Evolutionary conservation across 2,329 filamentous ascomycete genomes (phyloP).

Genomic region (Exutisphaerella laricina): DNA sequence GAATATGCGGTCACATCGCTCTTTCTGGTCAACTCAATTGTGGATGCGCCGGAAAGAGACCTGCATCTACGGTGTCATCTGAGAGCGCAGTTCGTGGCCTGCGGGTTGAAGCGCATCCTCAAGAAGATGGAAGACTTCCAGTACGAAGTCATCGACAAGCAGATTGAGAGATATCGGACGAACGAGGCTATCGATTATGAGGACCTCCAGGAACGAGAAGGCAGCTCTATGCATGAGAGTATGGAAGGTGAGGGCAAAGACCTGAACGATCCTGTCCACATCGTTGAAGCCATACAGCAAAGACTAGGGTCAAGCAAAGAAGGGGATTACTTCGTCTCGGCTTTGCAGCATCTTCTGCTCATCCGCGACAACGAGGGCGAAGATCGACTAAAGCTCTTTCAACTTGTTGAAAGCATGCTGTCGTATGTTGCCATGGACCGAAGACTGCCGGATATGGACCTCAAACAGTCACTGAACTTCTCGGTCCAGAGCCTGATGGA

Average conservation of each 20-base stretch:
- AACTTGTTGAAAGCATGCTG: slow-evolving; percentile 97
- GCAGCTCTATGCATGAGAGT: slow-evolving; percentile 82
- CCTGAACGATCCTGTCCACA: slow-evolving; percentile 85
- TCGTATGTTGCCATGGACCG: slow-evolving; percentile 99
- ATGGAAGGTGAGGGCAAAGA: slow-evolving; percentile 83
- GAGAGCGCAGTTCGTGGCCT: slow-evolving; percentile 90
- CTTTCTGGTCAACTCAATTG: slow-evolving; percentile 92
- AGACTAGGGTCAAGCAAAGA: slow-evolving; percentile 77
- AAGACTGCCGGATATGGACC: slow-evolving; percentile 88
- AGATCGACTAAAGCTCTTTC: slow-evolving; percentile 90
- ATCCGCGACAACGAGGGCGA: slow-evolving; percentile 89
- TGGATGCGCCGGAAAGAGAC: slow-evolving; percentile 85
- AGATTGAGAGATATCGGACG: slow-evolving; percentile 85
- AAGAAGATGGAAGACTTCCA: slow-evolving; percentile 98
- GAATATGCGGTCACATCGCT: slow-evolving; percentile 95
- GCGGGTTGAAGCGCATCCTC: slow-evolving; percentile 88
- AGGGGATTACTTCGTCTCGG: slow-evolving; percentile 92
- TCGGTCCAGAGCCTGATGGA: slow-evolving; percentile 93
- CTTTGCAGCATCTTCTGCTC: slow-evolving; percentile 88
- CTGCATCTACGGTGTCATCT: slow-evolving; percentile 90
- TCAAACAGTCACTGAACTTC: slow-evolving; percentile 96
- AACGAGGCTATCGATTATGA: slow-evolving; percentile 99
- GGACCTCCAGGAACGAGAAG: slow-evolving; percentile 88
- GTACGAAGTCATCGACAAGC: slow-evolving; percentile 97
- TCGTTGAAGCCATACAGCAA: slow-evolving; percentile 85